Conservation (phyloP, 176 grass and related monocot species). For the Eragrostis curvula region DNA sequence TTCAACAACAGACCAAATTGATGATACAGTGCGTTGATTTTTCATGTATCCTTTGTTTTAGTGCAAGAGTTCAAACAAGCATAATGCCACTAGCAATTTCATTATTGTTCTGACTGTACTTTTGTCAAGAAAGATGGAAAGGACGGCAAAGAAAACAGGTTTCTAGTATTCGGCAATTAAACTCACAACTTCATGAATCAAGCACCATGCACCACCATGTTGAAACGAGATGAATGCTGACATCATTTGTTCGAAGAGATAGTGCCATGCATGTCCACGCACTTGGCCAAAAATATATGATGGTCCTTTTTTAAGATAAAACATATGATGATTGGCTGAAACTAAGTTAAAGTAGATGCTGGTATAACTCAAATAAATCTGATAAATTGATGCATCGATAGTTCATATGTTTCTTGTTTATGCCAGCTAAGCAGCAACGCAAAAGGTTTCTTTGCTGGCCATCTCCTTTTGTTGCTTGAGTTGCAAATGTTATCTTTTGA, state of each 20-base stretch:
- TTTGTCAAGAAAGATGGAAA: no score
- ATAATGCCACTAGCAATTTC: background rate
- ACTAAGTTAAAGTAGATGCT: no score
- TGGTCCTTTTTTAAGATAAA: no score
- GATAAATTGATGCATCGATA: background rate
- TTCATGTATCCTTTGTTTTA: no score
- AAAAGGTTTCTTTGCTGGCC: background rate
- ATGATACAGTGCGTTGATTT: background rate
- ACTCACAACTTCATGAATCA: no score
- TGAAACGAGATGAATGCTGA: no score
- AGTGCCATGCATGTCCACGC: background rate
- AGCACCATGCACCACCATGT: no score
- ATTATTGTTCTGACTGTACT: no score
- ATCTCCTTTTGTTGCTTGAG: constrained; percentile 6
- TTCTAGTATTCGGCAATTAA: no score
- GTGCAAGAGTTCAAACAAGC: background rate
- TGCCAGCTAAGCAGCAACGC: background rate
- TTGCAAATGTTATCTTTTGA: background rate
- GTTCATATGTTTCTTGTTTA: background rate
- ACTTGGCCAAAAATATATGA: no score
- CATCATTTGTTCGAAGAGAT: background rate
- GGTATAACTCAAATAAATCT: background rate
- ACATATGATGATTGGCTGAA: no score
- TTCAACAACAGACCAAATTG: constrained; percentile 2
- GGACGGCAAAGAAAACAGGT: background rate